phyloP scores from a whole-genome alignment of 2,329 filamentous ascomycete genomes.

The Colletotrichum sp. region DNA sequence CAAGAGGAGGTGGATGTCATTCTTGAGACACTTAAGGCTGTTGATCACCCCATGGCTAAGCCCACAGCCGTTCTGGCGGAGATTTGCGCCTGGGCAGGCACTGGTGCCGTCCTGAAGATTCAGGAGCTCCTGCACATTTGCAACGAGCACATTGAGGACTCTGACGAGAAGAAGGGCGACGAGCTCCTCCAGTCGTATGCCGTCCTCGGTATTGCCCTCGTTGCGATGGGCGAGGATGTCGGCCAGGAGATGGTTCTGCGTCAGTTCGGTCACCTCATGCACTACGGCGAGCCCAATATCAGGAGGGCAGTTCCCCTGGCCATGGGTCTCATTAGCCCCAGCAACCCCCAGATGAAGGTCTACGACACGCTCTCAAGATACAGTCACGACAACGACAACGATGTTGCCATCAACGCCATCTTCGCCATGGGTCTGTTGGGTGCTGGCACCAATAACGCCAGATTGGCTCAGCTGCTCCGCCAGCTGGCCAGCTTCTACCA shows the following conservation, averaged over 20 bases:
- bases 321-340: conserved; percentile 95
- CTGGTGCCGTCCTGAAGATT: conserved; percentile 94
- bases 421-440: conserved; percentile 98
- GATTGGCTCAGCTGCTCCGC: conserved; percentile 89
- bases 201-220: conserved; percentile 89
- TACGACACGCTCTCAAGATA: conserved; percentile 98
- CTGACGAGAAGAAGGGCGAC: conserved; percentile 93
- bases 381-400: conserved; percentile 97
- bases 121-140: conserved; percentile 97
- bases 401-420: conserved; percentile 97
- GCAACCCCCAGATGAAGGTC: conserved; percentile 99
- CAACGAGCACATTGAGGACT: conserved; percentile 95
- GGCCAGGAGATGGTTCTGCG: conserved; percentile 98
- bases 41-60: conserved; percentile 96
- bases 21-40: conserved; percentile 93
- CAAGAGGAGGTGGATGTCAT: conserved; percentile 99
- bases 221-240: conserved; percentile 97
- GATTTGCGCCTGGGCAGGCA: conserved; percentile 97
- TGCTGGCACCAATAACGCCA: conserved; percentile 97
- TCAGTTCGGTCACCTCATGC: conserved; percentile 98
- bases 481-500: conserved; percentile 99
- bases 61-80: conserved; percentile 94
- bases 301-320: conserved; percentile 94
- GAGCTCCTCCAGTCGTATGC: conserved; percentile 96
- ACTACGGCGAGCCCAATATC: conserved; percentile 97